Percentiles rank a stretch among this genome's conserved stretches.
phyloP scores from a whole-genome alignment of 306 rosid species.

The Quercus aquifolioides region DNA sequence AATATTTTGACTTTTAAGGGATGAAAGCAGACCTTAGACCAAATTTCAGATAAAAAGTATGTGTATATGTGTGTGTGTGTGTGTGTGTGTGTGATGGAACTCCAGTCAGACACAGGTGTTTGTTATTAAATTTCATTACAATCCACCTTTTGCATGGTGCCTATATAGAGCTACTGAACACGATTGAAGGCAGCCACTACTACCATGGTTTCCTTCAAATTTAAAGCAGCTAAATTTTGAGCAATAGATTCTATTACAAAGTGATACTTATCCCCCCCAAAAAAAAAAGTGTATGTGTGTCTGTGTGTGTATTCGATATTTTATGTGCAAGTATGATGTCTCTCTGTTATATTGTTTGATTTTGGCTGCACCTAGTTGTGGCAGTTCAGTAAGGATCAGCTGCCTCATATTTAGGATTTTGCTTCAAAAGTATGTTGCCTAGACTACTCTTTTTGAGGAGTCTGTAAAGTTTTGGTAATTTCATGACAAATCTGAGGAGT shows the following conservation, averaged over 20 bases:
- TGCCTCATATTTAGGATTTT: neutral
- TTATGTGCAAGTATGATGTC: neutral
- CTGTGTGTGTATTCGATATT: too few relatives aligned
- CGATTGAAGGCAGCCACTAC: too few relatives aligned
- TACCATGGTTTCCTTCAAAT: too few relatives aligned
- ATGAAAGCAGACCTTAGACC: too few relatives aligned
- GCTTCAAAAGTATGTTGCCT: neutral
- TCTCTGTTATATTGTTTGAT: neutral
- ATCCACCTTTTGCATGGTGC: too few relatives aligned
- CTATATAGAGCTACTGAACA: too few relatives aligned
- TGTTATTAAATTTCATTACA: neutral
- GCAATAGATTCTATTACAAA: too few relatives aligned
- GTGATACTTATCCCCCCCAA: too few relatives aligned
- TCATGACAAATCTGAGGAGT: neutral
- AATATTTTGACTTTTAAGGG: too few relatives aligned
- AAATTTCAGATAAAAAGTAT: neutral
- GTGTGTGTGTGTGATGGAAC: neutral
- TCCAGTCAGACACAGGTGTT: constrained; percentile 51
- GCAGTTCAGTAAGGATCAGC: neutral
- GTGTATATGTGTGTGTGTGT: too few relatives aligned
- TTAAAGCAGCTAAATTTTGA: too few relatives aligned
- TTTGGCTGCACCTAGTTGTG: neutral
- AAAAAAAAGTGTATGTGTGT: too few relatives aligned
- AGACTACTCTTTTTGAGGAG: neutral
- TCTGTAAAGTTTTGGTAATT: neutral